phyloP scores from a whole-genome alignment of 352 stramenopile genomes.

The Thalassiosira mediterranea region DNA sequence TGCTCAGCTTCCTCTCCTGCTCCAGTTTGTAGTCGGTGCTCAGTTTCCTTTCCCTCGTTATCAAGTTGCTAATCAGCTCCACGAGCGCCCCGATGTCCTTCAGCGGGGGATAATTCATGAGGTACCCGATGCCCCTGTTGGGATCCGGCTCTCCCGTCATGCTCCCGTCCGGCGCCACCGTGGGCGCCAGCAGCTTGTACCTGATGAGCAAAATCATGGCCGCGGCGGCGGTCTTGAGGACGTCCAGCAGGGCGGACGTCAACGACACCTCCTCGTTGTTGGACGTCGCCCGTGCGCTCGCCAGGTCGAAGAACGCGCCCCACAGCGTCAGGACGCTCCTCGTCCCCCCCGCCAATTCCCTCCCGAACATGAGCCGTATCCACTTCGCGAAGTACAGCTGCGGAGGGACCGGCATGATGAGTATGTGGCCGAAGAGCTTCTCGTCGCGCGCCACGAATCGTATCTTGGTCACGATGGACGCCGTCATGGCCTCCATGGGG shows the following conservation, averaged over 20 bases:
- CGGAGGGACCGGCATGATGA: constrained; percentile 59
- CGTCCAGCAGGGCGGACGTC: constrained; percentile 53
- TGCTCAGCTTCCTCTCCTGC: constrained; percentile 18
- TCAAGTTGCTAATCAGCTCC: constrained; percentile 31
- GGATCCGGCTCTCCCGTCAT: constrained; percentile 46
- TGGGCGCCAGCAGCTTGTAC: constrained; percentile 50
- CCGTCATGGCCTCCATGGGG: constrained; percentile 65
- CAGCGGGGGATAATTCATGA: constrained; percentile 79
- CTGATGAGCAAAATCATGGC: constrained; percentile 65
- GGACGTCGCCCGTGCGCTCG: constrained; percentile 5
- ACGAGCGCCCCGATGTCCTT: constrained; percentile 57
- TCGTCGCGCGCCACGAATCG: constrained; percentile 46
- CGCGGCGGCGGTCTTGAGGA: constrained; percentile 64
- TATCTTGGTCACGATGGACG: constrained; percentile 66
- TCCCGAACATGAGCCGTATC: constrained; percentile 84
- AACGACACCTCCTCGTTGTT: constrained; percentile 24
- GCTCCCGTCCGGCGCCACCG: constrained; percentile 29
- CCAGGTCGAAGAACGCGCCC: constrained; percentile 84
- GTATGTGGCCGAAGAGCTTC: constrained; percentile 30
- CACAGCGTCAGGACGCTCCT: constrained; percentile 80
- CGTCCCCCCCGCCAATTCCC: constrained; percentile 80
- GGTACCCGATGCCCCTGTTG: constrained; percentile 52
- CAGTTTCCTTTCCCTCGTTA: constrained; percentile 29
- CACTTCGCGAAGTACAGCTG: constrained; percentile 86
- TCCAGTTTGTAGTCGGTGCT: constrained; percentile 2